phyloP scores from a whole-genome alignment of 768 basidiomycete species.

The Leccinum boreale region DNA sequence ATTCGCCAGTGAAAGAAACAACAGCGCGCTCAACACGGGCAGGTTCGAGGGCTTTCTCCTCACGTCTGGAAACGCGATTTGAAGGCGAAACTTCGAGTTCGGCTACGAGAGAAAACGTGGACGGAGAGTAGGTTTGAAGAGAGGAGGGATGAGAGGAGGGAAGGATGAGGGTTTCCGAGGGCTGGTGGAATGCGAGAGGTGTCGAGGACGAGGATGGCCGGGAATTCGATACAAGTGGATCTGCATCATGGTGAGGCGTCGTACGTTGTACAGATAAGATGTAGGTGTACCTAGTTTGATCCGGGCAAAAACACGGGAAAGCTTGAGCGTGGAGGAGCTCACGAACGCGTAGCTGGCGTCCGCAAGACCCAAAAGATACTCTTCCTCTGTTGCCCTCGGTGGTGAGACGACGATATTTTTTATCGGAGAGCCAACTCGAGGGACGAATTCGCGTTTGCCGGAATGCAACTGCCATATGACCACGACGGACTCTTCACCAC shows the following conservation, averaged over 20 bases:
- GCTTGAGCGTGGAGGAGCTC: slow-evolving; percentile 64
- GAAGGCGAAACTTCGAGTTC: slow-evolving; percentile 94
- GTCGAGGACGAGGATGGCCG: slow-evolving; percentile 39
- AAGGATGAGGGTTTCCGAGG: slow-evolving; percentile 74
- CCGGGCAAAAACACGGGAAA: slow-evolving; percentile 69
- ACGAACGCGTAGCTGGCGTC: slow-evolving; percentile 83
- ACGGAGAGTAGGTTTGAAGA: slow-evolving; percentile 85
- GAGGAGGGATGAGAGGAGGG: slow-evolving; percentile 95
- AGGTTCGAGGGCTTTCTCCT: slow-evolving; percentile 73
- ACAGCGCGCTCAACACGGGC: slow-evolving; percentile 69
- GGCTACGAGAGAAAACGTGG: slow-evolving; percentile 63
- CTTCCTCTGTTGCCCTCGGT: slow-evolving; percentile 60
- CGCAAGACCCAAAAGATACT: slow-evolving; percentile 78
- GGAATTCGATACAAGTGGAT: slow-evolving; percentile 33
- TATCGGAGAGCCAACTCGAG: slow-evolving; percentile 87
- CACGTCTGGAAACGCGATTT: slow-evolving; percentile 81
- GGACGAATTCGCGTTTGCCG: slow-evolving; percentile 87
- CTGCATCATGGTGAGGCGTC: slow-evolving; percentile 20
- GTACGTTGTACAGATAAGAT: not conserved
- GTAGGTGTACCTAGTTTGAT: slow-evolving; percentile 67
- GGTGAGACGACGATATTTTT: slow-evolving; percentile 61
- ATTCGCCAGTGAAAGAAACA: slow-evolving; percentile 67
- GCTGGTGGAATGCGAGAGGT: slow-evolving; percentile 75
- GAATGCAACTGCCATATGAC: slow-evolving; percentile 95
- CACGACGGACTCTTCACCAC: slow-evolving; percentile 94